These are phyloP conservation scores for Xerocomellus intermedius DNA, from an alignment of 768 basidiomycete genomes.

Conservation along the genomic window DNA sequence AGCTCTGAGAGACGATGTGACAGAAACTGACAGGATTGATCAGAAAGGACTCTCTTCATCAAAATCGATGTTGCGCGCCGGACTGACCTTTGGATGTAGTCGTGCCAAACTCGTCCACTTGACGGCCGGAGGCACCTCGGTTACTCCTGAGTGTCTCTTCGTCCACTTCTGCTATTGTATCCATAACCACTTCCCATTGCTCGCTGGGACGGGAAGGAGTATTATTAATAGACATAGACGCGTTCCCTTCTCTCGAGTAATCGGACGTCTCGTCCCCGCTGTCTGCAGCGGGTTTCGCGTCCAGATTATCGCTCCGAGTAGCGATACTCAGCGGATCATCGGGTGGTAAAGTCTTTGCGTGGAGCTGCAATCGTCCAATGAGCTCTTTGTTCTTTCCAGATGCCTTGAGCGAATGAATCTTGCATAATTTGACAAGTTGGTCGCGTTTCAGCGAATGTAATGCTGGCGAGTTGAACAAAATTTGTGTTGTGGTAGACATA, in stretches of 20 bases:
- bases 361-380: constrained; percentile 63
- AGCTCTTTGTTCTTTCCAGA: constrained; percentile 77
- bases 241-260: constrained; percentile 15
- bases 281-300: constrained; percentile 29
- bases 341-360: constrained; percentile 61
- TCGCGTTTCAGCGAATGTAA: constrained; percentile 80
- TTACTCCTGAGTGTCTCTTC: constrained; percentile 44
- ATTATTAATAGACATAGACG: constrained; percentile 12
- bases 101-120: constrained; percentile 71
- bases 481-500: constrained; percentile 74
- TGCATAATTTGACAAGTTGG: constrained; percentile 83
- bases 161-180: constrained; percentile 68
- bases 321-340: constrained; percentile 57
- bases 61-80: not conserved
- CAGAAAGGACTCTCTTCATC: not conserved
- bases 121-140: constrained; percentile 39
- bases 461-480: constrained; percentile 82
- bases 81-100: constrained; percentile 60
- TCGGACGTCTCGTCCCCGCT: constrained; percentile 33
- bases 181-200: constrained; percentile 88
- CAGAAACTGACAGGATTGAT: constrained; percentile 42
- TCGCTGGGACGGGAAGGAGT: constrained; percentile 63
- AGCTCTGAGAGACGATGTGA: constrained; percentile 71
- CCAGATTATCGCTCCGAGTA: constrained; percentile 45
- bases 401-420: constrained; percentile 76